Base-by-base conservation (phyloP, 768 basidiomycete species). In the Tulasnella sp. region DNA sequence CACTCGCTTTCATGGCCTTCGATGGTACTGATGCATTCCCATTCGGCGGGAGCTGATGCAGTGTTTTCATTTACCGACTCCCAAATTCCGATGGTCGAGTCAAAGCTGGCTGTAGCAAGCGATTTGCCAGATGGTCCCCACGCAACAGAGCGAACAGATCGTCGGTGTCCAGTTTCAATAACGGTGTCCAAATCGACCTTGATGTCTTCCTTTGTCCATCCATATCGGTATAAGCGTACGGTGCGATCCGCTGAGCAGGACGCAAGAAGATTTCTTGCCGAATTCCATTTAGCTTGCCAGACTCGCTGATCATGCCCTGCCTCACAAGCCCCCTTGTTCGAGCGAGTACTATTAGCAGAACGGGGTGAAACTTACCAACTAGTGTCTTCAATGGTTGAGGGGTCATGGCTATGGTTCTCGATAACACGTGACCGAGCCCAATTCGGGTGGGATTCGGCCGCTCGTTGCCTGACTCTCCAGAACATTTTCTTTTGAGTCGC, bases 1-100 rank as follows among this genome's bases (percentile, higher is more conserved):
- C 95, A 98, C 79, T 99, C 96, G 69, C 78, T 95, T 78, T 98
- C 96, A 78, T 98, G 97, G 0, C 97, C 96, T 78, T 98, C 94
- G 26, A 98, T 80, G 42, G 90, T 86, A 65, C 89, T 89, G 74
- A 89, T 85, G 77, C 92, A 95, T 77, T 97, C 94, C 94, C 94
- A 96, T 67, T 92, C 90, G 2, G 52, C 16, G 3, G 52, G 22
- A 29, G 22, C 52, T 22, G 52, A 59, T 32, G 5, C 52, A 59
- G 26, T 12, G 16, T 12, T 9, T 72, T 89, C 92, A 78, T 91
- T 92, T 17, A 88, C 86, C 78, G 90, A 89, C 77, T 93, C 93
- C 94, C 95, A 98, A 41, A 98, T 84, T 1, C 90, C 91, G 40
- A 98, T 89, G 72, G 91, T 92, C 1, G 93, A 86, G 78, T 99